A percentile compares a stretch with the other conserved stretches of the same genome.
Evolutionary conservation across 108 stramenopile genomes (phyloP).

Genomic region (Discostella pseudostelligera): DNA sequence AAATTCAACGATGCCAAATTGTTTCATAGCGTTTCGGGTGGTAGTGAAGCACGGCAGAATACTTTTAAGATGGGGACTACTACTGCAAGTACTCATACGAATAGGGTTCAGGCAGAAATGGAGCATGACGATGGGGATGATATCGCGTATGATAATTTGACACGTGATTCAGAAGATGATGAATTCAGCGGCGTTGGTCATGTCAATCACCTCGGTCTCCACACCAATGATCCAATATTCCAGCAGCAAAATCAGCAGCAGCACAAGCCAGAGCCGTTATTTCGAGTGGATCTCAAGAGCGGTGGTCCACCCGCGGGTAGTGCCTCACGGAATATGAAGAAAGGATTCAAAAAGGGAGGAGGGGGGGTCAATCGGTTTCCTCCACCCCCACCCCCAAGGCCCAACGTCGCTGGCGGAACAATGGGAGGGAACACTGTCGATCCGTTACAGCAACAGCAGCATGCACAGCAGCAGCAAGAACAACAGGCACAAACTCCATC

Average conservation of each 20-base stretch:
- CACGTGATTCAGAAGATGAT: neutral
- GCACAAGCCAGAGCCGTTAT: constrained; percentile 1
- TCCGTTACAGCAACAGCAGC: neutral
- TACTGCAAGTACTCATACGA: neutral
- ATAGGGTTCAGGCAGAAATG: constrained; percentile 2
- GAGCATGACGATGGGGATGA: constrained; percentile 21
- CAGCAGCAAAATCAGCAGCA: neutral
- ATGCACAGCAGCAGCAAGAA: neutral
- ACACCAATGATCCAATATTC: neutral
- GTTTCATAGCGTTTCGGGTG: too few species aligned
- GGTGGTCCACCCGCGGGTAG: neutral
- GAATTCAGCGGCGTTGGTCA: neutral
- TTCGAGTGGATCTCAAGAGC: constrained; percentile 17
- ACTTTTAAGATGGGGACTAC: too few species aligned
- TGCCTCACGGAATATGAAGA: neutral
- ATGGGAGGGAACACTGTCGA: neutral
- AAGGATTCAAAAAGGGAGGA: neutral
- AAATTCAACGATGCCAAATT: too few species aligned
- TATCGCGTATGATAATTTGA: constrained; percentile 14
- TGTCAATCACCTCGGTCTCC: neutral
- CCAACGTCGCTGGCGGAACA: neutral
- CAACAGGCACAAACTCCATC: neutral
- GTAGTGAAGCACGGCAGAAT: too few species aligned
- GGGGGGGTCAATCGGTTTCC: neutral
- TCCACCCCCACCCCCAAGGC: constrained; percentile 3